These are phyloP conservation scores for Vigna unguiculata DNA, from an alignment of 306 rosid species.

Conservation along the genomic window DNA sequence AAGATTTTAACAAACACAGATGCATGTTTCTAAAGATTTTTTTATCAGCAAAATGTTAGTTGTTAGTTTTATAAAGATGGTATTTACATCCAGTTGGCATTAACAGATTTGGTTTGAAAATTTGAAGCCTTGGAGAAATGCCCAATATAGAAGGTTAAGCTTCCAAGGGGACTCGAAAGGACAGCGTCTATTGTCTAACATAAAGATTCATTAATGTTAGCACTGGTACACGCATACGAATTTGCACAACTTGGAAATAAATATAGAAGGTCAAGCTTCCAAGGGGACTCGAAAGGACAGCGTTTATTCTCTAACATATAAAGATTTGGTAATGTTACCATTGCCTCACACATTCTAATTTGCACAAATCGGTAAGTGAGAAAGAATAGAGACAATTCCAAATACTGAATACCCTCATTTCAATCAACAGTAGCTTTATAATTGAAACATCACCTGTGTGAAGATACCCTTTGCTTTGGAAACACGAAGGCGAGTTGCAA, in stretches of 20 bases:
- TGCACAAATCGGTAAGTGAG: slow-evolving; percentile 14
- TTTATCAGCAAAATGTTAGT: too few relatives aligned
- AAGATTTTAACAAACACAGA: not conserved
- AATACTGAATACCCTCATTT: slow-evolving; percentile 8
- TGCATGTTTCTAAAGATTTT: too few relatives aligned
- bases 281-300: not conserved
- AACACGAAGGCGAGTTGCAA: slow-evolving; percentile 76
- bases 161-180: not conserved
- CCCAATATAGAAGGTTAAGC: not conserved
- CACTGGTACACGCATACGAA: not conserved
- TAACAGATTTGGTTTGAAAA: not conserved
- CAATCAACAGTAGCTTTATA: slow-evolving; percentile 14
- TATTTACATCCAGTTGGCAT: not conserved
- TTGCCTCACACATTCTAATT: not conserved
- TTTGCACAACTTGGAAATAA: slow-evolving; percentile 27
- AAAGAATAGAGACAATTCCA: slow-evolving; percentile 20
- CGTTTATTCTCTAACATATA: not conserved
- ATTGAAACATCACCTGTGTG: slow-evolving; percentile 70
- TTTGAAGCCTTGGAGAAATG: not conserved
- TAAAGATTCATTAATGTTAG: not conserved
- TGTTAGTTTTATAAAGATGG: not conserved
- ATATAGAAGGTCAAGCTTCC: not conserved
- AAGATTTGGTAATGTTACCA: not conserved
- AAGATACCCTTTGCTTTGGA: slow-evolving; percentile 88
- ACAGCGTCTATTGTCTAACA: not conserved